These are phyloP conservation scores for Meyerozyma athensensis DNA, from an alignment of 1,139 yeast species.

Conservation along the genomic window DNA sequence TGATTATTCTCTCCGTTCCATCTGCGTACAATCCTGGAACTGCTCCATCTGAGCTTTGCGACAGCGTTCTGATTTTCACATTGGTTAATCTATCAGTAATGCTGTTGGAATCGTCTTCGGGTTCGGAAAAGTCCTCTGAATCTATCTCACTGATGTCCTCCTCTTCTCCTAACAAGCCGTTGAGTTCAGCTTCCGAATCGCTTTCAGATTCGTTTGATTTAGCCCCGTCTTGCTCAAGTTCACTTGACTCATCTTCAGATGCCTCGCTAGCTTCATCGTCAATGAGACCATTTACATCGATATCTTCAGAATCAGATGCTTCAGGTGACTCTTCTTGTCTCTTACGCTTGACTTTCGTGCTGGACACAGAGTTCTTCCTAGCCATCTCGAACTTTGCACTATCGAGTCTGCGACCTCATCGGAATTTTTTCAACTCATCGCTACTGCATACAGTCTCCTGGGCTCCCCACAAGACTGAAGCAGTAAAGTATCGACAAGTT, in stretches of 20 bases:
- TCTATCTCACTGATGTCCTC: slow-evolving; percentile 34
- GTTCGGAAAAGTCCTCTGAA: slow-evolving; percentile 44
- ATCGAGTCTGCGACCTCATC: background rate
- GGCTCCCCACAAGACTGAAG: background rate
- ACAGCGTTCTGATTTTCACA: slow-evolving; percentile 46
- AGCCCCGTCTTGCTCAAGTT: slow-evolving; percentile 21
- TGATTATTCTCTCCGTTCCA: slow-evolving; percentile 69
- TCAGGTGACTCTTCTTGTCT: slow-evolving; percentile 5
- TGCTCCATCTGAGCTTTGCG: slow-evolving; percentile 26
- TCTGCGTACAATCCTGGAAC: slow-evolving; percentile 63
- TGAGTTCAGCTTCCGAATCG: slow-evolving; percentile 57
- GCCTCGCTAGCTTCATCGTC: slow-evolving; percentile 24
- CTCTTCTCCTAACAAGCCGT: slow-evolving; percentile 51
- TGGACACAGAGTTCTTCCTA: background rate
- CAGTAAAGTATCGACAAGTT: background rate
- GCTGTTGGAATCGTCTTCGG: slow-evolving; percentile 42
- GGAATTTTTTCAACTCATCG: slow-evolving; percentile 2
- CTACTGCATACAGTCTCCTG: background rate
- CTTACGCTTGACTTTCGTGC: background rate
- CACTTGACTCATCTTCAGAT: slow-evolving; percentile 22
- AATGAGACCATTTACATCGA: slow-evolving; percentile 4
- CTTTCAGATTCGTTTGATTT: slow-evolving; percentile 27
- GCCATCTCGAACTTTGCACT: background rate
- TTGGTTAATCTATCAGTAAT: slow-evolving; percentile 54
- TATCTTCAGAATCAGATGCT: slow-evolving; percentile 10